Conservation (phyloP, 352 stramenopile genomes). For the Phytophthora litchii region DNA sequence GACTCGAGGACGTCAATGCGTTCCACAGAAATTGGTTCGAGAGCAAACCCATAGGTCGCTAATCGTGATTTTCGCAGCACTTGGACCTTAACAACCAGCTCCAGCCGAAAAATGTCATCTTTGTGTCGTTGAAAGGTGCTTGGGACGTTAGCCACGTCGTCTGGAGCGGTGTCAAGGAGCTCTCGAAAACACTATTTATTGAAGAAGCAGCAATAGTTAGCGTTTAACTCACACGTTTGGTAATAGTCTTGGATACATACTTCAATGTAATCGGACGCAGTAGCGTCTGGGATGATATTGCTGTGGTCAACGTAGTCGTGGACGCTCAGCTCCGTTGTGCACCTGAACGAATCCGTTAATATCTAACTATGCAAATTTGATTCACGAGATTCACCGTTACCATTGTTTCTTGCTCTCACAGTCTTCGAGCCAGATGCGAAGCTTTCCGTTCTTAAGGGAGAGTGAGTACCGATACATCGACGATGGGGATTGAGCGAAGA, state of each 20-base stretch:
- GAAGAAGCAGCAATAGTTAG: too few species aligned
- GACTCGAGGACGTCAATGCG: constrained; percentile 18
- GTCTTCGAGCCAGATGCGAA: constrained; percentile 24
- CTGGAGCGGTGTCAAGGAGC: constrained; percentile 1
- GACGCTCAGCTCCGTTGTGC: too few species aligned
- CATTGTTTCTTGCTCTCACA: constrained; percentile 22
- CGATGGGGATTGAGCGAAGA: constrained; percentile 2
- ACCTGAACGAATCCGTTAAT: too few species aligned
- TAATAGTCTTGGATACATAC: not conserved
- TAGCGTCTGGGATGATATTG: constrained; percentile 7
- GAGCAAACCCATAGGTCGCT: constrained; percentile 8
- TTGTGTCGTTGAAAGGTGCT: constrained; percentile 6
- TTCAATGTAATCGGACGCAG: too few species aligned
- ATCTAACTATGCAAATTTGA: too few species aligned
- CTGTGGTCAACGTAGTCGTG: not conserved
- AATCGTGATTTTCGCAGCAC: constrained; percentile 10
- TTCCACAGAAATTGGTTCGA: constrained; percentile 12
- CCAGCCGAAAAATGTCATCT: constrained; percentile 5
- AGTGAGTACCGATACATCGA: constrained; percentile 6
- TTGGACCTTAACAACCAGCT: constrained; percentile 22
- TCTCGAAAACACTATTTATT: constrained; percentile 13
- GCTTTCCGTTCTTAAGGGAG: constrained; percentile 4
- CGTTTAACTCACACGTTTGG: not conserved
- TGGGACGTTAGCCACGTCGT: not conserved
- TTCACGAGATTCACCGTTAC: constrained; percentile 7